Evolutionary conservation across 2,329 filamentous ascomycete species (phyloP).

Genomic region (Aspergillus piperis): DNA sequence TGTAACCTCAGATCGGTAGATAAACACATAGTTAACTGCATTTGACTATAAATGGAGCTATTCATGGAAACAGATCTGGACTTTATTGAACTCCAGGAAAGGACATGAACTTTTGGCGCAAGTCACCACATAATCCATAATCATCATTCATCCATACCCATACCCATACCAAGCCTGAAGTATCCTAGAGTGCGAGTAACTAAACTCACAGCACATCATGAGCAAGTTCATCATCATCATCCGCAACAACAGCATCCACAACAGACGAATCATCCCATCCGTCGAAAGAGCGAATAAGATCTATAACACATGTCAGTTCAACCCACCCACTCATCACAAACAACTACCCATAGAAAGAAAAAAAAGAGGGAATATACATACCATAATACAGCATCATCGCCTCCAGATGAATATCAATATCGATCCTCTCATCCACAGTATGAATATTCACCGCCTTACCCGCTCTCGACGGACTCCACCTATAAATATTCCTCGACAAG

Average conservation of each 20-base stretch:
- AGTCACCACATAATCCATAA: not conserved
- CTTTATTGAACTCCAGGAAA: not conserved
- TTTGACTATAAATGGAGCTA: too few relatives aligned
- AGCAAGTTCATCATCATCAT: not conserved
- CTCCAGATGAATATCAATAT: conserved; percentile 46
- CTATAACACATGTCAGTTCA: conserved; percentile 11
- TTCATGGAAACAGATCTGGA: not conserved
- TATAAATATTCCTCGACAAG: conserved; percentile 55
- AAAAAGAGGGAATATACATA: conserved; percentile 20
- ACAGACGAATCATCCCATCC: conserved; percentile 20
- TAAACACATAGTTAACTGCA: too few relatives aligned
- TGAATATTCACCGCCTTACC: conserved; percentile 50
- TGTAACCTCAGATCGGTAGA: not conserved
- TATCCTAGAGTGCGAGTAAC: too few relatives aligned
- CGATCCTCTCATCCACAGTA: conserved; percentile 54
- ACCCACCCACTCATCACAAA: not conserved
- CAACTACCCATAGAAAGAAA: not conserved
- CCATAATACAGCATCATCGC: conserved; percentile 47
- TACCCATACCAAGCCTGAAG: too few relatives aligned
- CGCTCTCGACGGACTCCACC: conserved; percentile 52
- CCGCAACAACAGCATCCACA: too few relatives aligned
- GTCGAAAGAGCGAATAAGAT: conserved; percentile 37
- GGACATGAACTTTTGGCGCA: not conserved
- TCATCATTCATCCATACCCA: not conserved
- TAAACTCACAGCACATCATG: not conserved